Evolutionary conservation across 495 filamentous ascomycete species (phyloP).

Genomic region (Penicillium maclennaniae): DNA sequence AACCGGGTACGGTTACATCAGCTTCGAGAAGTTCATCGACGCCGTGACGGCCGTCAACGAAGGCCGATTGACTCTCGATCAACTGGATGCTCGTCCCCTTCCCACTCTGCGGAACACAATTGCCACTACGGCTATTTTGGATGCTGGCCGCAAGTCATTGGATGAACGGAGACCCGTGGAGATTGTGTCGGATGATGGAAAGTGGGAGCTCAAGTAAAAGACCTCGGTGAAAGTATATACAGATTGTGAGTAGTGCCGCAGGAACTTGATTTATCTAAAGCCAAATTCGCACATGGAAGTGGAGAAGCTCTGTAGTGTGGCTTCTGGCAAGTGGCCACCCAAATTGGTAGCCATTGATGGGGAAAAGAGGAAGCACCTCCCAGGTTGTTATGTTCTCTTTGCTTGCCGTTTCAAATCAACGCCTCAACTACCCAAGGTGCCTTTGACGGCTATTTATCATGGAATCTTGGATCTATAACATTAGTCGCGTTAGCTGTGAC

Average conservation of each 20-base stretch:
- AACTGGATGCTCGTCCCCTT: slow-evolving; percentile 73
- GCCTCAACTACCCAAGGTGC: too few relatives aligned
- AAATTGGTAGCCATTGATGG: too few relatives aligned
- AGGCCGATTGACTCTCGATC: slow-evolving; percentile 62
- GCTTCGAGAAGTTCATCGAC: slow-evolving; percentile 94
- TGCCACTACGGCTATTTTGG: slow-evolving; percentile 84
- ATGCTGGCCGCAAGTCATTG: slow-evolving; percentile 76
- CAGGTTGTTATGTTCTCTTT: too few relatives aligned
- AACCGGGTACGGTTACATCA: slow-evolving; percentile 88
- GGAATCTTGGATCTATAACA: too few relatives aligned
- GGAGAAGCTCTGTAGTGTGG: too few relatives aligned
- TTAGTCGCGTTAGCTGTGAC: too few relatives aligned
- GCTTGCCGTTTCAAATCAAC: too few relatives aligned
- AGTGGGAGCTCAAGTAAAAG: slow-evolving; percentile 67
- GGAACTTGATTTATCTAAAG: neutral
- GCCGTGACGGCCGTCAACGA: slow-evolving; percentile 75
- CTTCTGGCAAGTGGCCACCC: too few relatives aligned
- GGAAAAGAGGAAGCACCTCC: too few relatives aligned
- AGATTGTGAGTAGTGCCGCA: neutral
- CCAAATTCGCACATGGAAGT: too few relatives aligned
- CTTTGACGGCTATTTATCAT: too few relatives aligned
- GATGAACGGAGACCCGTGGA: slow-evolving; percentile 75
- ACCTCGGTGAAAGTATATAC: slow-evolving; percentile 2
- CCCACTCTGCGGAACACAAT: slow-evolving; percentile 87
- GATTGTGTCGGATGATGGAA: slow-evolving; percentile 60